phyloP scores from a whole-genome alignment of 345 rosid species.

The Garcia nutans region DNA sequence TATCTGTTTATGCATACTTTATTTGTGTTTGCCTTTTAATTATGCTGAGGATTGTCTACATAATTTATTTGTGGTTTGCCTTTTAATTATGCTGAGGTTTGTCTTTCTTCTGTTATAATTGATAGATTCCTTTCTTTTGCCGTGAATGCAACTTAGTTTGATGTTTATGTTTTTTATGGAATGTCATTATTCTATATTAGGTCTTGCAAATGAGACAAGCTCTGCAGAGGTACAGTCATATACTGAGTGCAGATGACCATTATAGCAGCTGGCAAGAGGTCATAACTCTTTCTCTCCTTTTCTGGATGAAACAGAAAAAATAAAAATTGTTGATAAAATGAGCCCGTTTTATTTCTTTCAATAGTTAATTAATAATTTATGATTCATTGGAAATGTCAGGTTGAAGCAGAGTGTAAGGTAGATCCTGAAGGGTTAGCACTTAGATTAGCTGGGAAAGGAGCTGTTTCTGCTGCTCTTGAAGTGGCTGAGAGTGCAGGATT shows the following conservation, averaged over 20 bases:
- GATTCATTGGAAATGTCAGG: conserved; percentile 44
- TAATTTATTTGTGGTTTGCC: conserved; percentile 10
- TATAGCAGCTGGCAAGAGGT: conserved; percentile 99
- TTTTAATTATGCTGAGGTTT: conserved; percentile 9
- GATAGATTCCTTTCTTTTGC: conserved; percentile 7
- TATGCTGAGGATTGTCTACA: conserved; percentile 9
- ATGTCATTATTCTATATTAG: conserved; percentile 35
- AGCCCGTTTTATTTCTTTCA: neutral
- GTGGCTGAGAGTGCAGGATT: conserved; percentile 96
- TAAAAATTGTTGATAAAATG: neutral
- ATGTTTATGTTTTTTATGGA: conserved; percentile 1
- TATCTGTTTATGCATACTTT: conserved; percentile 7
- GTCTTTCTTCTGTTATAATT: conserved; percentile 16
- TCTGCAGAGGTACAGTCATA: conserved; percentile 85
- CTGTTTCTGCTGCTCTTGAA: conserved; percentile 95
- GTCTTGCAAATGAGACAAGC: conserved; percentile 80
- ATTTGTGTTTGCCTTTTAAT: conserved; percentile 9
- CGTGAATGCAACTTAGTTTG: neutral
- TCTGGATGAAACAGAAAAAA: conserved; percentile 12
- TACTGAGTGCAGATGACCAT: conserved; percentile 78
- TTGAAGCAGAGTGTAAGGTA: conserved; percentile 79
- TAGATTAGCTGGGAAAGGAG: conserved; percentile 95
- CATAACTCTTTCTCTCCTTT: conserved; percentile 28
- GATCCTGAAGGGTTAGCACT: conserved; percentile 98
- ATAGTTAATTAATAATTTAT: conserved; percentile 15